These are phyloP conservation scores for Barnettozyma sp. DNA, from an alignment of 805 yeast species.

Conservation along the genomic window DNA sequence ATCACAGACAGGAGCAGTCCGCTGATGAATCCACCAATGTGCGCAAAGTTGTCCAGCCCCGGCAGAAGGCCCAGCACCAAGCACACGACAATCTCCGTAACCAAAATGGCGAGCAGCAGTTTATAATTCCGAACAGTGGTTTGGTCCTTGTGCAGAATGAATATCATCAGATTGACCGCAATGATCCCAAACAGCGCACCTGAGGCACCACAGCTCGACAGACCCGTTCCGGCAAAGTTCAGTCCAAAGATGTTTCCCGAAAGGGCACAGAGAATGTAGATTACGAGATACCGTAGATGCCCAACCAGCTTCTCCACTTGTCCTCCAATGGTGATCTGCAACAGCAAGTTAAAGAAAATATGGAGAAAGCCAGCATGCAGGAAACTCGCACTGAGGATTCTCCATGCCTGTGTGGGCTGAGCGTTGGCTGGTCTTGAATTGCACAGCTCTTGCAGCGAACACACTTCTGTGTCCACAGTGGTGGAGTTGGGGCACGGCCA, in stretches of 20 bases:
- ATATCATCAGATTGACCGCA: slow-evolving; percentile 48
- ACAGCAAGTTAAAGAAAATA: slow-evolving; percentile 52
- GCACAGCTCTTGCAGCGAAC: slow-evolving; percentile 51
- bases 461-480: slow-evolving; percentile 43
- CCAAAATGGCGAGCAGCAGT: slow-evolving; percentile 37
- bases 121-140: slow-evolving; percentile 41
- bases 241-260: slow-evolving; percentile 64
- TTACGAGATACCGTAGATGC: slow-evolving; percentile 40
- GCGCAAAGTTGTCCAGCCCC: slow-evolving; percentile 69
- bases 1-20: slow-evolving; percentile 47
- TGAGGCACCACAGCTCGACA: slow-evolving; percentile 62
- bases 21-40: slow-evolving; percentile 66
- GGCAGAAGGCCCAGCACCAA: slow-evolving; percentile 63
- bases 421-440: slow-evolving; percentile 9
- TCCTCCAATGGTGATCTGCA: slow-evolving; percentile 57
- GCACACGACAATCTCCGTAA: slow-evolving; percentile 52
- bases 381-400: slow-evolving; percentile 63
- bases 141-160: slow-evolving; percentile 47
- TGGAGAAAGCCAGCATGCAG: slow-evolving; percentile 71
- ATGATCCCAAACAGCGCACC: slow-evolving; percentile 68
- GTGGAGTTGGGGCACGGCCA: slow-evolving; percentile 74
- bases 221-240: slow-evolving; percentile 60
- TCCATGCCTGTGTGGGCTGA: slow-evolving; percentile 59
- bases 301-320: slow-evolving; percentile 55
- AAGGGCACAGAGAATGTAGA: slow-evolving; percentile 57